Percentiles rank a stretch among this genome's conserved stretches.
Evolutionary conservation across 805 yeast species (phyloP).

Genomic region (Lachancea fermentati): DNA sequence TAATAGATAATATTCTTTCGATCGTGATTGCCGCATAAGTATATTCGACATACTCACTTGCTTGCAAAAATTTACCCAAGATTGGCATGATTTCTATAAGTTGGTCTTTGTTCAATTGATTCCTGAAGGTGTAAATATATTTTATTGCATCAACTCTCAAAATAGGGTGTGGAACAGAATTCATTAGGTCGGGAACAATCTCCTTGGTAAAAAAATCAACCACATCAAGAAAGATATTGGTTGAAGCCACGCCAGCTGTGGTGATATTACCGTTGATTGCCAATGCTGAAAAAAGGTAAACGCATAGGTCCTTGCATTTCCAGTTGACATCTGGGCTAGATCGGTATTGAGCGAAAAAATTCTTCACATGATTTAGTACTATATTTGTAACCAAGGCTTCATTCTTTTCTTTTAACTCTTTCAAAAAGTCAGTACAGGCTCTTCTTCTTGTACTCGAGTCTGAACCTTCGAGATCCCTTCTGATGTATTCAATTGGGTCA

Average conservation of each 20-base stretch:
- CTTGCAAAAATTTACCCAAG: constrained; percentile 61
- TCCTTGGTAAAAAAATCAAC: constrained; percentile 76
- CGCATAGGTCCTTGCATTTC: constrained; percentile 83
- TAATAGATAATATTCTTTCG: constrained; percentile 78
- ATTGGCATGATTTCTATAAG: constrained; percentile 73
- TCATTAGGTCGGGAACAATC: constrained; percentile 77
- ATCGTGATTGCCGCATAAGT: constrained; percentile 92
- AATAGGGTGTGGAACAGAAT: constrained; percentile 58
- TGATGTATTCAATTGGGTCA: constrained; percentile 88
- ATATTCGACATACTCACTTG: constrained; percentile 72
- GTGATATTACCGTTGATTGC: constrained; percentile 92
- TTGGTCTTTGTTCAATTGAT: constrained; percentile 86
- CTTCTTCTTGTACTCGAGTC: constrained; percentile 90
- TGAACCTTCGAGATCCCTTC: constrained; percentile 92
- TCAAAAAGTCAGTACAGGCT: constrained; percentile 85
- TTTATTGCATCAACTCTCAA: constrained; percentile 89
- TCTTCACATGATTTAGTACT: constrained; percentile 65
- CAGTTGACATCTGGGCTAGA: constrained; percentile 49
- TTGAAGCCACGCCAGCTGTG: constrained; percentile 77
- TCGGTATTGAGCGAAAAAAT: constrained; percentile 51
- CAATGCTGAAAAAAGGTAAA: constrained; percentile 77
- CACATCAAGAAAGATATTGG: constrained; percentile 79
- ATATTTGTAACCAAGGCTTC: constrained; percentile 69
- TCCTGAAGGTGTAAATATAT: constrained; percentile 82
- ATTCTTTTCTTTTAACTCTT: constrained; percentile 76